These are phyloP conservation scores for Cryptosporidium bovis DNA, from an alignment of 169 alveolate genomes.

Conservation along the genomic window DNA sequence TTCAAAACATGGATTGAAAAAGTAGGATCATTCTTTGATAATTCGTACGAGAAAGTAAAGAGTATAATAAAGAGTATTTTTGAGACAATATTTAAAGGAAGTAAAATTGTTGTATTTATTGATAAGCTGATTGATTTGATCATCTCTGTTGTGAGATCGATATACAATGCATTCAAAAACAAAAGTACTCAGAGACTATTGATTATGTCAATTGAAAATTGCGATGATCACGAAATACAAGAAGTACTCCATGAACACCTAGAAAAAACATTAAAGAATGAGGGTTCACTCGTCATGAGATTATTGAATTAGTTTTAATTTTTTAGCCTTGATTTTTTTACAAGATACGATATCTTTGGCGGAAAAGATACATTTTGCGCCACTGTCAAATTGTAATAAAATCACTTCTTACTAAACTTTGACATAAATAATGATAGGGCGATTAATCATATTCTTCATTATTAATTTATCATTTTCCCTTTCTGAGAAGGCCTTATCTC, in stretches of 20 bases:
- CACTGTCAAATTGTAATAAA: background rate
- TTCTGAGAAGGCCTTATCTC: slow-evolving; percentile 15
- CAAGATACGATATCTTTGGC: slow-evolving; percentile 6
- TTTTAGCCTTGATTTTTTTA: slow-evolving; percentile 19
- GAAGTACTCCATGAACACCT: slow-evolving; percentile 21
- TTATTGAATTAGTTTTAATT: slow-evolving; percentile 8
- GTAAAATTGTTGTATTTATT: slow-evolving; percentile 32
- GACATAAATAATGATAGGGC: background rate
- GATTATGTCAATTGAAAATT: slow-evolving; percentile 41
- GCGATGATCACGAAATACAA: slow-evolving; percentile 22
- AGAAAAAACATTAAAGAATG: slow-evolving; percentile 19
- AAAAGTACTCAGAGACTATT: slow-evolving; percentile 60
- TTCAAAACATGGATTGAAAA: slow-evolving; percentile 46
- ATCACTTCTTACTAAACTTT: background rate
- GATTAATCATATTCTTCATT: background rate
- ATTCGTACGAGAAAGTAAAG: slow-evolving; percentile 36
- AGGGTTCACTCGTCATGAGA: slow-evolving; percentile 8
- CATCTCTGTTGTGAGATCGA: slow-evolving; percentile 42
- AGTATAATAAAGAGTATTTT: slow-evolving; percentile 33
- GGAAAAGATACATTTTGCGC: background rate
- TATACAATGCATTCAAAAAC: slow-evolving; percentile 27
- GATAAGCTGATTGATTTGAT: slow-evolving; percentile 42
- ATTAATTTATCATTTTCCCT: background rate
- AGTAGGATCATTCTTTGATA: slow-evolving; percentile 51
- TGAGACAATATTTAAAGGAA: slow-evolving; percentile 30